phyloP scores from a whole-genome alignment of 768 basidiomycete genomes.

The Naganishia vishniacii region DNA sequence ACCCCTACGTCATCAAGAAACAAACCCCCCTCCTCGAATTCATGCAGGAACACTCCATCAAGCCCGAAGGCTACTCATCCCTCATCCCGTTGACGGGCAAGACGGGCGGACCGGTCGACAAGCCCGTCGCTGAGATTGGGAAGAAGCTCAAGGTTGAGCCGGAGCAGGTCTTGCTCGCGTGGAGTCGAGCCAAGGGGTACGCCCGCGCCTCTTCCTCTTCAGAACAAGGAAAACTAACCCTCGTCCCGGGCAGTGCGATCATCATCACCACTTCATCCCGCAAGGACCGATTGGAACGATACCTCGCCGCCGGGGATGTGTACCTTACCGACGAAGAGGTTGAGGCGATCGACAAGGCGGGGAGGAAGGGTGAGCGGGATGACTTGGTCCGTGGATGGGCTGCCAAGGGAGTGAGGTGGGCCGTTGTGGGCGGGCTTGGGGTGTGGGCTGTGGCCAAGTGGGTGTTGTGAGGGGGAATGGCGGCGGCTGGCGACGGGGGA shows the following conservation, averaged over 20 bases:
- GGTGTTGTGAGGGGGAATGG: no score
- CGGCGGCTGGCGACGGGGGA: no score
- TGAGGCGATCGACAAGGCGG: conserved; percentile 47
- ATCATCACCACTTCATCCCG: conserved; percentile 45
- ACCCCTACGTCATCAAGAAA: conserved; percentile 66
- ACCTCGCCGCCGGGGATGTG: conserved; percentile 63
- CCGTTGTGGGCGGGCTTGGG: not conserved
- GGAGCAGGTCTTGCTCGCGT: conserved; percentile 64
- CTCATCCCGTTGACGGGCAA: conserved; percentile 59
- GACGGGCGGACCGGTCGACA: conserved; percentile 64
- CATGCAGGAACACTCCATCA: conserved; percentile 58
- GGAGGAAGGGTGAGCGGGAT: conserved; percentile 38
- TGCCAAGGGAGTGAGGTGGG: not conserved
- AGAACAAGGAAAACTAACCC: not conserved
- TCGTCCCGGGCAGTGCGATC: conserved; percentile 40
- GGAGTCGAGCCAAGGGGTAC: conserved; percentile 64
- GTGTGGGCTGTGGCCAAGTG: conserved; percentile 9
- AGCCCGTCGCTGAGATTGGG: conserved; percentile 56
- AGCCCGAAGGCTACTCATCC: conserved; percentile 64
- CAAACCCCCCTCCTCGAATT: conserved; percentile 58
- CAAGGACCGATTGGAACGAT: conserved; percentile 59
- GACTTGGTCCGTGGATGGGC: not conserved
- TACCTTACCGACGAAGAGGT: conserved; percentile 46
- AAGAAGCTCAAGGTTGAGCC: conserved; percentile 57
- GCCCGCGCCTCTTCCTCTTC: conserved; percentile 61